Evolutionary conservation across 1,284 basidiomycete species (phyloP), one percentile per base, ranked within the genome.

Genomic region (Irpex sp.): DNA sequence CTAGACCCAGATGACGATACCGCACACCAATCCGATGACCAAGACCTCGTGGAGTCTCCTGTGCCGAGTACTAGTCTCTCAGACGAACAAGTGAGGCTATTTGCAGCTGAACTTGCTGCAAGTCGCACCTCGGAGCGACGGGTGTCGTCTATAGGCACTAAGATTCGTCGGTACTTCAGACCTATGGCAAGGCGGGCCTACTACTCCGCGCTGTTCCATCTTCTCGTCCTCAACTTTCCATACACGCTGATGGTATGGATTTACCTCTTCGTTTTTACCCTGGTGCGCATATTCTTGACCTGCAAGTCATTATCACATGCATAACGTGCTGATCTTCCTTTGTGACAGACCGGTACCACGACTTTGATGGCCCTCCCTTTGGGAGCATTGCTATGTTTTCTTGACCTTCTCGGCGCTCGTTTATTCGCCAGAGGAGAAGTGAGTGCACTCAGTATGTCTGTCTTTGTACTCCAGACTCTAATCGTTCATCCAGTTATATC

Each of bases 341-440:
- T 36, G 9, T 36, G n/a, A 46, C n/a, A 92, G 90, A 81, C 86
- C 1, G 90, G 90, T 7, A 92, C 90, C 31, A 89, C 87, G 0
- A 80, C 91, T 17, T 80, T 93, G 17, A 82, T 93, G 69, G 85
- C 88, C 0, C 79, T 93, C 3, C 90, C 90, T 0, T 75, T 93
- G n/a, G 90, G 90, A 21, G 87, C 87, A 1, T 76, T 91, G 3
- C 76, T 92, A 19, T 92, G 89, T 72, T 93, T 92, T 75, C 77
- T 91, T 59, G 81, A 92, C 72, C 79, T 92, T 13, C 73, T 92
- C 9, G 89, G 90, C 33, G 90, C 89, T 8, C 78, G 90, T 26
- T 70, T 77, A 0, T 88, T 93, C 67, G 81, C 90, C 4, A 78
- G 88, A 65, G 88, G 84, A 64, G 91, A 92, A 79, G 87, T 88